These are phyloP conservation scores for Metschnikowia cerradonensis DNA, from an alignment of 805 yeast species.

Conservation along the genomic window DNA sequence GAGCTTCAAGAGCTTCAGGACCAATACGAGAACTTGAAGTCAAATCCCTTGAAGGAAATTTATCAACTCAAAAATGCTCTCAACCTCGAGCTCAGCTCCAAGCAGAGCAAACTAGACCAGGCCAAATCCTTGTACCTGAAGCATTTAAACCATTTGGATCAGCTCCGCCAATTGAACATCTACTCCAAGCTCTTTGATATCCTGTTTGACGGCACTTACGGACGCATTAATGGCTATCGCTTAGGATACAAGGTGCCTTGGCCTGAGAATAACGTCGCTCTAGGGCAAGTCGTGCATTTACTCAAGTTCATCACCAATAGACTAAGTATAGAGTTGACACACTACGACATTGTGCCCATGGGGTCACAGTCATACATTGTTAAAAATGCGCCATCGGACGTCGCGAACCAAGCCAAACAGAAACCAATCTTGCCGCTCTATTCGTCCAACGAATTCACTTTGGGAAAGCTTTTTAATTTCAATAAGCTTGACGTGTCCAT, in stretches of 20 bases:
- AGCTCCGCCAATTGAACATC: conserved; percentile 71
- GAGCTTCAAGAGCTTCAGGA: conserved; percentile 44
- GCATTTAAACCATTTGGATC: conserved; percentile 63
- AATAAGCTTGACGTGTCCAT: conserved; percentile 76
- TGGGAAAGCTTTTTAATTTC: conserved; percentile 68
- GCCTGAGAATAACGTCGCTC: conserved; percentile 88
- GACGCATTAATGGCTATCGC: conserved; percentile 80
- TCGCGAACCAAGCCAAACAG: conserved; percentile 17
- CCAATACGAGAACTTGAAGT: conserved; percentile 33
- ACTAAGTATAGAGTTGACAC: conserved; percentile 50
- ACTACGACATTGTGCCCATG: conserved; percentile 70
- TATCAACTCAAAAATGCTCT: conserved; percentile 50
- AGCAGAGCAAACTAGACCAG: conserved; percentile 55
- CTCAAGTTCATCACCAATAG: conserved; percentile 60
- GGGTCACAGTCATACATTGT: conserved; percentile 82
- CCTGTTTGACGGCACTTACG: conserved; percentile 65
- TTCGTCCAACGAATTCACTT: conserved; percentile 68
- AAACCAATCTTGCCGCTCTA: conserved; percentile 51
- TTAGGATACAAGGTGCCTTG: conserved; percentile 79
- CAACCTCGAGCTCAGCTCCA: conserved; percentile 49
- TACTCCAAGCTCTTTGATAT: conserved; percentile 81
- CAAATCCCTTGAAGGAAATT: conserved; percentile 43
- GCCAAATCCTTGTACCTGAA: conserved; percentile 59
- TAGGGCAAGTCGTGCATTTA: conserved; percentile 77
- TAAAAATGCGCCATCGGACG: conserved; percentile 23